phyloP scores from a whole-genome alignment of 2,329 filamentous ascomycete species.

The Pestalotiopsis sp. region DNA sequence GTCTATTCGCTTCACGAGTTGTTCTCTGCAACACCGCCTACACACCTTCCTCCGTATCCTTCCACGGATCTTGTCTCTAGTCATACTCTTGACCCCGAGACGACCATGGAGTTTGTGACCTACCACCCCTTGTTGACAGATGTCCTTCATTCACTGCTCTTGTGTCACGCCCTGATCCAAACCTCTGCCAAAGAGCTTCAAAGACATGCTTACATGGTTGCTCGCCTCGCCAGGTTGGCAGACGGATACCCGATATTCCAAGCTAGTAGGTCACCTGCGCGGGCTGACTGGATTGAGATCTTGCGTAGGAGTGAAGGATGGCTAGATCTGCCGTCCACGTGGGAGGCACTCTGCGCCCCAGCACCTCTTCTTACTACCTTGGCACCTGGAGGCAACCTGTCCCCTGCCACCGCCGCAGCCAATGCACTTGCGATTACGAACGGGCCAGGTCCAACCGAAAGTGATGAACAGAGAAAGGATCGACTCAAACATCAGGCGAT shows the following conservation, averaged over 20 bases:
- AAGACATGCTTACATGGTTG: constrained; percentile 81
- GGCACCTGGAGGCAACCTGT: constrained; percentile 23
- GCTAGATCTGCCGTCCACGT: constrained; percentile 65
- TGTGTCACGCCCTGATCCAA: constrained; percentile 79
- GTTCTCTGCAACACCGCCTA: constrained; percentile 70
- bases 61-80: constrained; percentile 39
- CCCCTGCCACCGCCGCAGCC: constrained; percentile 31
- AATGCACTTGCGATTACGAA: constrained; percentile 39
- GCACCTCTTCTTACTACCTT: constrained; percentile 49
- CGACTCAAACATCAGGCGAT: constrained; percentile 67
- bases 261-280: constrained; percentile 69
- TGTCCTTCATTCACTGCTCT: constrained; percentile 75
- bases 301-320: constrained; percentile 70
- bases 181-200: constrained; percentile 78
- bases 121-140: constrained; percentile 83
- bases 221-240: constrained; percentile 71
- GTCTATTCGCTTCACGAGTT: constrained; percentile 59
- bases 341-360: constrained; percentile 73
- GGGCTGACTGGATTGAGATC: constrained; percentile 81
- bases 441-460: constrained; percentile 40
- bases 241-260: constrained; percentile 85
- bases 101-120: constrained; percentile 64
- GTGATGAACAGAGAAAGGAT: constrained; percentile 58
- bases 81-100: constrained; percentile 34
- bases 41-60: constrained; percentile 71